Base-by-base conservation (phyloP, 192 early-diverging fungal species). In the Backusella circina region DNA sequence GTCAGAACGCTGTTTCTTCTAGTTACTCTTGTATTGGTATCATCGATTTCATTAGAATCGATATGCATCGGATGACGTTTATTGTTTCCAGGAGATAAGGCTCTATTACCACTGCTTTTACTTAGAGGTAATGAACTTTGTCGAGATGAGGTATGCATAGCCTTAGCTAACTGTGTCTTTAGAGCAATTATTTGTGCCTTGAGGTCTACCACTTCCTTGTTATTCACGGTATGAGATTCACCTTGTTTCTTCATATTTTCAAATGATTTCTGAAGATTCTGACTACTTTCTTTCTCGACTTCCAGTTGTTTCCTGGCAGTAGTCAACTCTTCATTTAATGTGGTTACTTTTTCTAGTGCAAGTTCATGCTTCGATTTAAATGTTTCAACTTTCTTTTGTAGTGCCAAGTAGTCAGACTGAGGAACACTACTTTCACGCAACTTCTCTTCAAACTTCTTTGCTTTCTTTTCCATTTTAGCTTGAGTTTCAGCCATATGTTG, bases 151-250 rank as follows among this genome's bases (percentile, higher is more conserved):
- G 68, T 88, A 65, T 90, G 89, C 33, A 92, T 84, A 18, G 88
- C 72, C 38, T 91, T 86, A 51, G 90, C 80, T 66, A 95, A 82
- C 78, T 95, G 93, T 36, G 93, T 91, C 71, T 88, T 85, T 32
- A 95, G 81, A n/a, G 85, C 84, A n/a, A 89, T 83, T 65, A 93
- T 92, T 78, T 95, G 92, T 70, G 91, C 91, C 78, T 88, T 87
- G 33, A 95, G 85, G 32, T 88, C 91, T 9, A 84, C 75, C 16
- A 92, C 87, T 28, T 82, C 84, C 38, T 93, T 92, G n/a, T 51
- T 47, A 38, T 54, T n/a, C 26, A 84, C 83, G 9, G 28, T 26
- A 16, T 32, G 23, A 18, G 38, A 57, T 6, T 21, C 36, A 54
- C 91, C 90, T 75, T 93, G 88, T 67, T 82, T 82, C 70, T 87